Evolutionary conservation across 2,329 filamentous ascomycete genomes (phyloP).

Genomic region (Fusarium sp.): DNA sequence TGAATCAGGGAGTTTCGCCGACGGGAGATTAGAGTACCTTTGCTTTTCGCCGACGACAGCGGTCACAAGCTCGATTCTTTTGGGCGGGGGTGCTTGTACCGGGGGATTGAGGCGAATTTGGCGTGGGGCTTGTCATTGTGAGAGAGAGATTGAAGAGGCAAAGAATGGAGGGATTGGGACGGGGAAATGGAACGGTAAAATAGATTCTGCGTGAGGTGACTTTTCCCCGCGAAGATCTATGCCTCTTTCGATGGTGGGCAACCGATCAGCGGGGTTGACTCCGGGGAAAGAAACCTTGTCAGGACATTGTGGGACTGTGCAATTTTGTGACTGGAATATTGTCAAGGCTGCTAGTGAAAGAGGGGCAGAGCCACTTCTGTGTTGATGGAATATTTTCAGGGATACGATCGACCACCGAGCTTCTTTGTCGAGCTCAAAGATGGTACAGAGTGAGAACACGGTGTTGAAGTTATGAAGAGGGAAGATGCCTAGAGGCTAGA

Average conservation of each 20-base stretch:
- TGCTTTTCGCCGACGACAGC: slow-evolving; percentile 53
- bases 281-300: slow-evolving; percentile 18
- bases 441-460: too few relatives aligned
- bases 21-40: slow-evolving; percentile 42
- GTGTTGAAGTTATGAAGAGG: too few relatives aligned
- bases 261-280: slow-evolving; percentile 13
- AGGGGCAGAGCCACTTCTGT: too few relatives aligned
- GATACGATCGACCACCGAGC: too few relatives aligned
- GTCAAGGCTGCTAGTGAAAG: too few relatives aligned
- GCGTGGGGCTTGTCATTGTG: slow-evolving; percentile 33
- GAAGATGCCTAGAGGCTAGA: too few relatives aligned
- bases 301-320: too few relatives aligned
- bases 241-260: not conserved
- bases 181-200: slow-evolving; percentile 40
- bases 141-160: not conserved
- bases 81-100: slow-evolving; percentile 21
- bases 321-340: too few relatives aligned
- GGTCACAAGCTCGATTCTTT: slow-evolving; percentile 50
- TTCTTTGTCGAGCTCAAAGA: too few relatives aligned
- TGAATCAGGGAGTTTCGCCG: slow-evolving; percentile 14
- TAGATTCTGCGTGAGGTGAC: slow-evolving; percentile 15
- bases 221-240: slow-evolving; percentile 37
- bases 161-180: not conserved
- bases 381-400: too few relatives aligned
- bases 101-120: slow-evolving; percentile 34